These are phyloP conservation scores for Peronospora destructor DNA, from an alignment of 352 stramenopile species.

Conservation along the genomic window DNA sequence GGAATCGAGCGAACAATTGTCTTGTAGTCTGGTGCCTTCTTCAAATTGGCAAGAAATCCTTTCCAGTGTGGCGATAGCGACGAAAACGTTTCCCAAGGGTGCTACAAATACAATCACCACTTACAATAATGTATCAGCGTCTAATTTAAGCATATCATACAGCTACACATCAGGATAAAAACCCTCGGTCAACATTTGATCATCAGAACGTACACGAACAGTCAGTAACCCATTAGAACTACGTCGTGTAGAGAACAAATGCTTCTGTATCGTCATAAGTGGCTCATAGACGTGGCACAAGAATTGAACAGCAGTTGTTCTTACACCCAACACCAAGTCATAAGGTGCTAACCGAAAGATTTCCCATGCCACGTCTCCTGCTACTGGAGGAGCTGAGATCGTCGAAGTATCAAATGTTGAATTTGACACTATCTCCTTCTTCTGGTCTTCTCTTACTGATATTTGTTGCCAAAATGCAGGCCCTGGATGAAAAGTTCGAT, in stretches of 20 bases:
- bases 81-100: conserved; percentile 84
- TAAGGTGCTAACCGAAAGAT: conserved; percentile 79
- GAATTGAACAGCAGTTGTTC: conserved; percentile 56
- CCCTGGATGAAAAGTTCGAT: conserved; percentile 73
- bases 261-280: conserved; percentile 48
- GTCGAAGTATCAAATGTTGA: conserved; percentile 38
- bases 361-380: conserved; percentile 71
- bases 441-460: not conserved
- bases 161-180: not conserved
- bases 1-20: conserved; percentile 43
- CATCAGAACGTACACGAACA: conserved; percentile 32
- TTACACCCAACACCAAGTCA: conserved; percentile 57
- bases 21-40: conserved; percentile 40
- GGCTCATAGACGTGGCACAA: conserved; percentile 60
- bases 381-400: conserved; percentile 63
- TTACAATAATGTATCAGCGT: conserved; percentile 2
- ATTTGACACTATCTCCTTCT: not conserved
- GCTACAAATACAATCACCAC: conserved; percentile 29
- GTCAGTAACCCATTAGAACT: conserved; percentile 29
- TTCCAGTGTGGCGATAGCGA: conserved; percentile 64
- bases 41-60: conserved; percentile 35
- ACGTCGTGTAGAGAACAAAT: conserved; percentile 37
- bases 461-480: conserved; percentile 54
- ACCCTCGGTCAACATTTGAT: not conserved
- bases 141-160: not conserved